Evolutionary conservation across 805 yeast genomes (phyloP).

Genomic region (Candida pseudoglaebosa): DNA sequence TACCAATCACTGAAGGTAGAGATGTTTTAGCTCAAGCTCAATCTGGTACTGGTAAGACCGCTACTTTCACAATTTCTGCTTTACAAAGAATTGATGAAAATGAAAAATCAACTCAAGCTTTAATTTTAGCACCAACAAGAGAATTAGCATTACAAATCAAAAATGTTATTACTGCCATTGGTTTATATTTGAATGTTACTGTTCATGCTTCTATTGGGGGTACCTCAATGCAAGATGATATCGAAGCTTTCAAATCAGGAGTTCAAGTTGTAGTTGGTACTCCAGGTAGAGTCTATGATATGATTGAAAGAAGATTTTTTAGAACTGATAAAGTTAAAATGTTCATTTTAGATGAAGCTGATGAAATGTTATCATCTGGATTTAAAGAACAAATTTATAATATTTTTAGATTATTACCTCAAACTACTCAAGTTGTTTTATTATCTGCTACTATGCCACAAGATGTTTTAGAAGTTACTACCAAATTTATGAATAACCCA

Average conservation of each 20-base stretch:
- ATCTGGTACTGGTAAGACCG: conserved; percentile 91
- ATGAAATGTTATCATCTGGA: conserved; percentile 90
- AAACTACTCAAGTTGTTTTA: conserved; percentile 88
- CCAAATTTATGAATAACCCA: conserved; percentile 92
- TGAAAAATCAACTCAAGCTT: conserved; percentile 79
- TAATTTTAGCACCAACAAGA: conserved; percentile 95
- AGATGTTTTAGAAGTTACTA: conserved; percentile 87
- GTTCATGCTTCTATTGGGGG: conserved; percentile 99
- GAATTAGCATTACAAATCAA: conserved; percentile 96
- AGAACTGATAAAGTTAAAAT: conserved; percentile 81
- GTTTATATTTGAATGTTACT: conserved; percentile 82
- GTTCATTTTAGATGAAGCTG: conserved; percentile 97
- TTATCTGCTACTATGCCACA: conserved; percentile 93
- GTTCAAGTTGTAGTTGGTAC: conserved; percentile 96
- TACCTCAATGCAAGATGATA: conserved; percentile 83
- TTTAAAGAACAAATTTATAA: conserved; percentile 95
- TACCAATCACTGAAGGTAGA: conserved; percentile 70
- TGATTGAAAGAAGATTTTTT: conserved; percentile 87
- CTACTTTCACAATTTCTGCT: conserved; percentile 75
- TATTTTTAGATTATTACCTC: conserved; percentile 84
- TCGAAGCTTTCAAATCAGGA: conserved; percentile 76
- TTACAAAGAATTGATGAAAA: conserved; percentile 71
- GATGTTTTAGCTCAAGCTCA: conserved; percentile 82
- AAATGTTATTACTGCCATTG: conserved; percentile 85
- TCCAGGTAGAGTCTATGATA: conserved; percentile 96